Evolutionary conservation across 2,329 filamentous ascomycete genomes (phyloP).

Genomic region (Colletotrichum tofieldiae): DNA sequence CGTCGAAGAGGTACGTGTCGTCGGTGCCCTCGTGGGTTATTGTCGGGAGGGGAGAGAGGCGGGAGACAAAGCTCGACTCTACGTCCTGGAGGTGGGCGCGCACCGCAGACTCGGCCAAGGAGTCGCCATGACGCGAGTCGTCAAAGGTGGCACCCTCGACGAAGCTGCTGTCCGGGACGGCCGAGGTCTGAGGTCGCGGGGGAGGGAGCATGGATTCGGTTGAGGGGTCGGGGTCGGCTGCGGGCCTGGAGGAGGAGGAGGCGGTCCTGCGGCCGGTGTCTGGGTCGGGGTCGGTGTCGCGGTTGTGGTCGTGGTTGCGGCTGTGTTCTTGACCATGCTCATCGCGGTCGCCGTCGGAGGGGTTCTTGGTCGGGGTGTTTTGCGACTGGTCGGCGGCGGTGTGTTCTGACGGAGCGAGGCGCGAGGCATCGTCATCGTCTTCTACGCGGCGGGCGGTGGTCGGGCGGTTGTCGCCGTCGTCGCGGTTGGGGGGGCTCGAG

Average conservation of each 20-base stretch:
- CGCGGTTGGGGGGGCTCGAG: slow-evolving; percentile 37
- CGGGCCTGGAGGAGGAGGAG: slow-evolving; percentile 14
- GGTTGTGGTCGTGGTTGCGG: neutral
- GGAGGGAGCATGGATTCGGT: slow-evolving; percentile 44
- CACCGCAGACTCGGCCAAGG: slow-evolving; percentile 68
- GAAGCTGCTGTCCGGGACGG: slow-evolving; percentile 57
- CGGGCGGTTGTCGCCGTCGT: slow-evolving; percentile 46
- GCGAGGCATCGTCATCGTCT: slow-evolving; percentile 41
- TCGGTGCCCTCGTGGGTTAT: slow-evolving; percentile 65
- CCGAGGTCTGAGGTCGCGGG: slow-evolving; percentile 42
- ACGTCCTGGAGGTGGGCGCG: slow-evolving; percentile 73
- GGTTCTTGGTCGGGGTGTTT: slow-evolving; percentile 27
- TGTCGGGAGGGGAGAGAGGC: slow-evolving; percentile 69
- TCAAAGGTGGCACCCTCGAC: slow-evolving; percentile 59
- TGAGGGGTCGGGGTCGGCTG: slow-evolving; percentile 27
- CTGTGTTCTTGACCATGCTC: neutral
- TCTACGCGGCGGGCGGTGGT: slow-evolving; percentile 43
- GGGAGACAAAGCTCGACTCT: slow-evolving; percentile 76
- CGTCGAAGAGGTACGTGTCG: slow-evolving; percentile 74
- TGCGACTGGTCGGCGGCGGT: slow-evolving; percentile 22
- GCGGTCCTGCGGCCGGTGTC: slow-evolving; percentile 11
- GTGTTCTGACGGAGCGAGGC: slow-evolving; percentile 28
- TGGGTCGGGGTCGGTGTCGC: neutral
- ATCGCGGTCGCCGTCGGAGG: neutral
- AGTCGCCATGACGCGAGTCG: slow-evolving; percentile 60